A percentile compares a stretch with the other conserved stretches of the same genome.
These are phyloP conservation scores for Cladophialophora carrionii DNA, from an alignment of 2,329 filamentous ascomycete species.

Conservation along the genomic window DNA sequence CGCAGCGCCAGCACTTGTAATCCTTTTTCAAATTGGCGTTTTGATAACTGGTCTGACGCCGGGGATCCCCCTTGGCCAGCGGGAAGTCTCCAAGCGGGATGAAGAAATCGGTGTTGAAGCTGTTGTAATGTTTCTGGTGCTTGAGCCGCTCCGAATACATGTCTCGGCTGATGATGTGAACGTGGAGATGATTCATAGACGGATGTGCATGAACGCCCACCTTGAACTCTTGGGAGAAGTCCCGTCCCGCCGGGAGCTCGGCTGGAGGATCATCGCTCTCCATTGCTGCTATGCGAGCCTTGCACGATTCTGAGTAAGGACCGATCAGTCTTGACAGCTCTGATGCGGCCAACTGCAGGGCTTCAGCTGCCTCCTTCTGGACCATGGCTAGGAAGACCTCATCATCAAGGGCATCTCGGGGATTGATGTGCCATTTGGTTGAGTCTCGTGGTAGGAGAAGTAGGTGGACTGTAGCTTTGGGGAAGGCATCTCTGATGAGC, in stretches of 20 bases:
- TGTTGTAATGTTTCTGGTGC: conserved; percentile 88
- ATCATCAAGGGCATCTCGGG: conserved; percentile 76
- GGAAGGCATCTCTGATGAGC: conserved; percentile 79
- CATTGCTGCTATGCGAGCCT: conserved; percentile 66
- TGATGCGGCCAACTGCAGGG: conserved; percentile 64
- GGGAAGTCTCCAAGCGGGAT: conserved; percentile 80
- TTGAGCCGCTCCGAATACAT: conserved; percentile 72
- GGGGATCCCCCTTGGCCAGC: conserved; percentile 65
- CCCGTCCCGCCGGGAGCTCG: conserved; percentile 67
- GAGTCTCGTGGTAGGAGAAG: conserved; percentile 80
- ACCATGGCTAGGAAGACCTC: conserved; percentile 68
- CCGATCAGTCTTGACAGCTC: conserved; percentile 35
- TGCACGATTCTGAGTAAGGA: conserved; percentile 62
- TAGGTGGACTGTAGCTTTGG: conserved; percentile 82
- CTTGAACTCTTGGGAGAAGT: conserved; percentile 76
- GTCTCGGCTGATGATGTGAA: conserved; percentile 84
- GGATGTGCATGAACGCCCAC: conserved; percentile 84
- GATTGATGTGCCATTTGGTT: conserved; percentile 65
- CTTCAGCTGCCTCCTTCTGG: conserved; percentile 61
- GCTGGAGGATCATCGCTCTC: conserved; percentile 53
- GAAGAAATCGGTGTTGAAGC: conserved; percentile 84
- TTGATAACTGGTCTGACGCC: conserved; percentile 58
- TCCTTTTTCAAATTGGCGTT: conserved; percentile 66
- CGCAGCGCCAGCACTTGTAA: conserved; percentile 84
- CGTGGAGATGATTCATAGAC: conserved; percentile 88